Conservation (phyloP, 441 rosid genomes). For the Dalechampia spathulata region DNA sequence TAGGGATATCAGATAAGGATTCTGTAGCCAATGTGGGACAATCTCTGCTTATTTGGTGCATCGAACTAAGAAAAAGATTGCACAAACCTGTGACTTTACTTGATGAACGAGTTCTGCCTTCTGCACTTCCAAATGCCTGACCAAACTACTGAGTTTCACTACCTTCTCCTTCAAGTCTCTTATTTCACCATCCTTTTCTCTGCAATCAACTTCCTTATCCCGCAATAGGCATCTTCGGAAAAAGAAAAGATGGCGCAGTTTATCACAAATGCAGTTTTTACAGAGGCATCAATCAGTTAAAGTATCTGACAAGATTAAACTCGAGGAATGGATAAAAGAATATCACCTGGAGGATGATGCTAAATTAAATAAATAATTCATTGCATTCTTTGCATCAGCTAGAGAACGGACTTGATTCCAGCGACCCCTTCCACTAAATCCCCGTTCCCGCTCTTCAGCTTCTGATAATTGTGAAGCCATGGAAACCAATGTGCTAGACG, state of each 20-base stretch:
- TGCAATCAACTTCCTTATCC: slow-evolving; percentile 72
- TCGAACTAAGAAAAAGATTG: not conserved
- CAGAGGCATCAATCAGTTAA: not conserved
- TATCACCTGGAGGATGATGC: slow-evolving; percentile 79
- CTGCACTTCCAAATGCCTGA: slow-evolving; percentile 57
- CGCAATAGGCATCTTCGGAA: slow-evolving; percentile 61
- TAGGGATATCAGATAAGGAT: too few species aligned
- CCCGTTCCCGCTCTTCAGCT: slow-evolving; percentile 92
- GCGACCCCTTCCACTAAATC: slow-evolving; percentile 86
- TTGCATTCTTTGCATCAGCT: slow-evolving; percentile 74
- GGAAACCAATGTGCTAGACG: slow-evolving; percentile 80
- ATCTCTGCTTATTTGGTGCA: too few species aligned
- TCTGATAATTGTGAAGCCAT: slow-evolving; percentile 98
- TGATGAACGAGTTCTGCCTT: slow-evolving; percentile 64
- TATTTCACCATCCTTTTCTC: slow-evolving; percentile 67
- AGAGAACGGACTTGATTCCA: slow-evolving; percentile 96
- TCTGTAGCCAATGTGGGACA: too few species aligned
- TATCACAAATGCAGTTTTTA: not conserved
- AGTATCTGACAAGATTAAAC: not conserved
- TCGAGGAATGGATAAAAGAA: not conserved
- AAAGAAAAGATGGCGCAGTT: slow-evolving; percentile 2
- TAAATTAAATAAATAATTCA: slow-evolving; percentile 78
- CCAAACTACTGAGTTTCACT: slow-evolving; percentile 50
- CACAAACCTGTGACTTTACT: slow-evolving; percentile 59
- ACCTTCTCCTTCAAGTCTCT: slow-evolving; percentile 72